A percentile compares a stretch with the other conserved stretches of the same genome.
Evolutionary conservation across 768 basidiomycete genomes (phyloP).

Genomic region (Macrolepiota fuliginosa): DNA sequence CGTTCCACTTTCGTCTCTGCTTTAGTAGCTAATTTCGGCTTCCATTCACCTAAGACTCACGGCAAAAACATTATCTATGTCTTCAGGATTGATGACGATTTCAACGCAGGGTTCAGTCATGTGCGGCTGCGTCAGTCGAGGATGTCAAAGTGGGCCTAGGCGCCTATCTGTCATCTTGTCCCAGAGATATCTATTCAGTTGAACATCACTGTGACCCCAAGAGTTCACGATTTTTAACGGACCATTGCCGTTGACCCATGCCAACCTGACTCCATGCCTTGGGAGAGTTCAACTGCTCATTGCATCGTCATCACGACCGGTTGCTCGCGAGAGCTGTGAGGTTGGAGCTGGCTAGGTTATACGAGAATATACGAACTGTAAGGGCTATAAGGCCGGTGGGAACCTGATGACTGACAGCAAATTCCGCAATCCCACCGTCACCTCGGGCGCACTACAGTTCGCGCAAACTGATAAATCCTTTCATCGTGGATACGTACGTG

Average conservation of each 20-base stretch:
- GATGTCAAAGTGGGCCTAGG: neutral
- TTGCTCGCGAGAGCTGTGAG: neutral
- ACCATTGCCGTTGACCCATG: too few relatives aligned
- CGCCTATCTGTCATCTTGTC: conserved; percentile 8
- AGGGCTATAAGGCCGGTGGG: neutral
- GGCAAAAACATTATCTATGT: neutral
- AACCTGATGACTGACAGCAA: neutral
- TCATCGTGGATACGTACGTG: neutral
- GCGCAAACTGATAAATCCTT: neutral
- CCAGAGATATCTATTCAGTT: neutral
- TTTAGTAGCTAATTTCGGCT: neutral
- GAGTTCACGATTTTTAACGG: neutral
- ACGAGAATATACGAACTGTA: neutral
- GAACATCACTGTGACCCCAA: neutral
- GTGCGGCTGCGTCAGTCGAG: neutral
- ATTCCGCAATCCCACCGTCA: neutral
- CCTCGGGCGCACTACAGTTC: neutral
- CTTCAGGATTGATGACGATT: conserved; percentile 7
- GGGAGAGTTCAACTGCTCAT: too few relatives aligned
- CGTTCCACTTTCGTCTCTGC: neutral
- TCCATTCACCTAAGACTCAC: neutral
- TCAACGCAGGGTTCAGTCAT: conserved; percentile 1
- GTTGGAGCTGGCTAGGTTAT: neutral
- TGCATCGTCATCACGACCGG: neutral
- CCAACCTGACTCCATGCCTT: too few relatives aligned